Evolutionary conservation across 1,284 basidiomycete species (phyloP), one percentile per base, ranked within the genome.

Genomic region (Calocybe gambosa): DNA sequence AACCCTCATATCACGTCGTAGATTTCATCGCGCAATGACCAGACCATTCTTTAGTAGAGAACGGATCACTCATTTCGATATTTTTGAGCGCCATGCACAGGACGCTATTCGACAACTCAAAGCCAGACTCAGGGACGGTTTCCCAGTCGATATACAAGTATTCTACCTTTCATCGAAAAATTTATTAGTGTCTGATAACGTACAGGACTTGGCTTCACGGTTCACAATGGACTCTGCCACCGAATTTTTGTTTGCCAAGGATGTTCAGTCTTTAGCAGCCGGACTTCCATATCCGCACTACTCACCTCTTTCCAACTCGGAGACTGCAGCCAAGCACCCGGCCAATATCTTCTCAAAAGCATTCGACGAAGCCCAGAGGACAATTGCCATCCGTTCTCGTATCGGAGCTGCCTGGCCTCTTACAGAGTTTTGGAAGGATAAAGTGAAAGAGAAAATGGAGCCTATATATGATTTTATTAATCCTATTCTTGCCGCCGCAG

Each of bases 41-140:
- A 64, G 76, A 3, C 77, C 77, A 0, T 78, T 77, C 58, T 77
- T 80, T 56, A 73, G 61, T 51, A 65, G 65, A 25, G 74, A 79
- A 31, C 66, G 74, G 3, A 73, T 78, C 50, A 68, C 62, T 34
- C 68, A 78, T 46, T 77, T 78, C 43, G 74, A 78, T 16, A 69
- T 71, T 16, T 78, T 78, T 51, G 71, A 73, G 20, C 55, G 58
- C 5, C 69, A 73, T 47, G 64, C 65, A 5, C 61, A 68, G 18
- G 57, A 62, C 34, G 65, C 66, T 3, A 58, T 77, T 34, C 34
- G 54, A 26, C 61, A 63, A 39, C 62, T 73, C 42, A 64, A 64
- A 49, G 52, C 43, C 3, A 63, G 75, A 5, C 52, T 75, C 15
- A 41, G 47, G 12, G 64, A 70, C 51, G 74, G 73, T 0, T 62